Conservation (phyloP, 202 grass and related monocot genomes). For the Schoenoplectus tabernaemontani region DNA sequence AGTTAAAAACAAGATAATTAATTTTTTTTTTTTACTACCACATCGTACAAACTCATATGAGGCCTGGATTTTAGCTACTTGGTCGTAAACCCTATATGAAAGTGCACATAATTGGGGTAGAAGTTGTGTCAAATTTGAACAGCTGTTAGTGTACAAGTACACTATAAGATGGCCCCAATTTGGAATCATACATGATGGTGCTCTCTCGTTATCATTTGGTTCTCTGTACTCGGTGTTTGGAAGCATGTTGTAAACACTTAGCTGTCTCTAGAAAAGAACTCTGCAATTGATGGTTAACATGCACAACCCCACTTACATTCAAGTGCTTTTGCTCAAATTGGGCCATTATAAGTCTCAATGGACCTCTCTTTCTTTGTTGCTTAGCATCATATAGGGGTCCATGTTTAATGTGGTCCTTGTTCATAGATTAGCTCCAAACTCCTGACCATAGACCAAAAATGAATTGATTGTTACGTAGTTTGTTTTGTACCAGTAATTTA, state of each 20-base stretch:
- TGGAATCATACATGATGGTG: slow-evolving; percentile 2
- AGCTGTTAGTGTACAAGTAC: slow-evolving; percentile 2
- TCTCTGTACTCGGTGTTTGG: not conserved
- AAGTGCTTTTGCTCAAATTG: slow-evolving; percentile 5
- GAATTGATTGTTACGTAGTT: not conserved
- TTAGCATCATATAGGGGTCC: slow-evolving; percentile 3
- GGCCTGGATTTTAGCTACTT: not conserved
- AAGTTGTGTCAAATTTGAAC: not conserved
- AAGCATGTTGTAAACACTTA: slow-evolving; percentile 7
- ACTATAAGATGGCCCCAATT: not conserved
- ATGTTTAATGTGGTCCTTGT: slow-evolving; percentile 18
- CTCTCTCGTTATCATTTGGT: not conserved
- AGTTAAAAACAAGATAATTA: not conserved
- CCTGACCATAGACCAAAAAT: not conserved
- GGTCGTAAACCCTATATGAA: too few species aligned
- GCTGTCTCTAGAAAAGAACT: slow-evolving; percentile 7
- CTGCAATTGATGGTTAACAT: too few species aligned
- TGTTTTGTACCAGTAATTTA: not conserved
- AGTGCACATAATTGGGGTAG: slow-evolving; percentile 6
- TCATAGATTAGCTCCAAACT: not conserved
- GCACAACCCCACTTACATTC: not conserved
- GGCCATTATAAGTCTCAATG: not conserved
- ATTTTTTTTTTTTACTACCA: not conserved
- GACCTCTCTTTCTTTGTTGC: slow-evolving; percentile 12
- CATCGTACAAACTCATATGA: not conserved